Base-by-base conservation (phyloP, 805 yeast species). In the Metschnikowia orientalis region DNA sequence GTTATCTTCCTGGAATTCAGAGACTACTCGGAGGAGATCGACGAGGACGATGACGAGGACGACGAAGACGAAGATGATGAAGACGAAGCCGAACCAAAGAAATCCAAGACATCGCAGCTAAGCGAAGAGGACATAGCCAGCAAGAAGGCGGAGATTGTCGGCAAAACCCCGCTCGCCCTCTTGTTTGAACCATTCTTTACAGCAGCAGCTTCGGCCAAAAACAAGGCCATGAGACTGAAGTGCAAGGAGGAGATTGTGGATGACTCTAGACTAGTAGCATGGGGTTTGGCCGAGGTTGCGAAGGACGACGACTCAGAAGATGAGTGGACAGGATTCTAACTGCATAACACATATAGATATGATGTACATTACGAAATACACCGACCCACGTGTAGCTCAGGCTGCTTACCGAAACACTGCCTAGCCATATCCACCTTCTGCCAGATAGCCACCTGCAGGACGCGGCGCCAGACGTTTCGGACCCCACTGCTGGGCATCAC, bases 211-310 rank as follows among this genome's bases (percentile, higher is more conserved):
- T 56, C 65, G n/a, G 67, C 72, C 3, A 56, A 63, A 20, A 67
- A 75, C 52, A 84, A 81, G 60, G 75, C 82, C 3, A 59, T 88
- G 39, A 75, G 85, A 55, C 62, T 67, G 30, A 80, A 77, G 47
- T 78, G 81, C 37, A 67, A 64, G 44, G 78, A 75, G 22, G 92
- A 85, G 21, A 69, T 90, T 0, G 61, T 84, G 23, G 61, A 63
- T 1, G 95, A 89, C 50, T 56, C 61, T 18, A 71, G 92, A 50
- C 63, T 87, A 28, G 53, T 54, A 15, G 66, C 66, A 20, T 85
- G 95, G 92, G 82, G 79, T 6, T 59, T 76, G 5, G 54, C 58
- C 5, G 60, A 57, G 26, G 44, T 36, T n/a, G 52, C 45, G 4
- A 56, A 48, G 14, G 49, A 40, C 2, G 51, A 46, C 10, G 56